Conservation (phyloP, 2,329 filamentous ascomycete species). For the Madurella fahalii region DNA sequence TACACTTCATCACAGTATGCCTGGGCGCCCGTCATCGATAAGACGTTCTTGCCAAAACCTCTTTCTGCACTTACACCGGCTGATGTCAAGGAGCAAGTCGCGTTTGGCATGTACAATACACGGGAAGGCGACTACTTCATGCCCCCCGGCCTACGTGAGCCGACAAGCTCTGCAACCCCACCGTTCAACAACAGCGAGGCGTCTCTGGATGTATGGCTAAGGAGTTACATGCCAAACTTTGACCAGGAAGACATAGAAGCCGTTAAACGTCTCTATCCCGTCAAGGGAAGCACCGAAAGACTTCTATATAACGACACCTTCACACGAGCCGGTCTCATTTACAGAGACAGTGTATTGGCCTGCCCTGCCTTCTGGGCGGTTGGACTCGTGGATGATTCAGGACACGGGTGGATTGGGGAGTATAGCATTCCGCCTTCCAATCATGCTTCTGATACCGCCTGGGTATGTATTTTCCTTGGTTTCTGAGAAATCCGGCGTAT, state of each 20-base stretch:
- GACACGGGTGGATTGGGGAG: conserved; percentile 51
- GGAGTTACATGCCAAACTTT: conserved; percentile 50
- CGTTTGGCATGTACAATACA: conserved; percentile 57
- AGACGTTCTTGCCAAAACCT: conserved; percentile 25
- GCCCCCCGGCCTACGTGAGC: conserved; percentile 48
- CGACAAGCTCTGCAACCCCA: background rate
- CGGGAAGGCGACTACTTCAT: conserved; percentile 62
- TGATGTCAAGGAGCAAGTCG: conserved; percentile 41
- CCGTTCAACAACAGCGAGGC: conserved; percentile 32
- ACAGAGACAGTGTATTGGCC: conserved; percentile 54
- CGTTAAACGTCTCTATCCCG: conserved; percentile 46
- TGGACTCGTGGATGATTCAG: conserved; percentile 27
- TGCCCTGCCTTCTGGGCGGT: conserved; percentile 59
- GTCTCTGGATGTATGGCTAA: conserved; percentile 51
- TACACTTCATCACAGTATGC: background rate
- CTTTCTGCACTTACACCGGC: conserved; percentile 43
- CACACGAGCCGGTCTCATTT: conserved; percentile 52
- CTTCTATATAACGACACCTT: conserved; percentile 49
- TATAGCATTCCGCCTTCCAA: conserved; percentile 57
- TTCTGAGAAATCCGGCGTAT: conserved; percentile 28
- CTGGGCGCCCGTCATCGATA: background rate
- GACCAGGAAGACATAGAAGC: conserved; percentile 35
- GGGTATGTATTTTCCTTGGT: conserved; percentile 28
- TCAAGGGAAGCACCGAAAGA: conserved; percentile 43
- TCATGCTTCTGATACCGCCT: conserved; percentile 55